A percentile compares a stretch with the other conserved stretches of the same genome.
Conservation (phyloP, 2,329 filamentous ascomycete genomes). For the Colletotrichum godetiae region DNA sequence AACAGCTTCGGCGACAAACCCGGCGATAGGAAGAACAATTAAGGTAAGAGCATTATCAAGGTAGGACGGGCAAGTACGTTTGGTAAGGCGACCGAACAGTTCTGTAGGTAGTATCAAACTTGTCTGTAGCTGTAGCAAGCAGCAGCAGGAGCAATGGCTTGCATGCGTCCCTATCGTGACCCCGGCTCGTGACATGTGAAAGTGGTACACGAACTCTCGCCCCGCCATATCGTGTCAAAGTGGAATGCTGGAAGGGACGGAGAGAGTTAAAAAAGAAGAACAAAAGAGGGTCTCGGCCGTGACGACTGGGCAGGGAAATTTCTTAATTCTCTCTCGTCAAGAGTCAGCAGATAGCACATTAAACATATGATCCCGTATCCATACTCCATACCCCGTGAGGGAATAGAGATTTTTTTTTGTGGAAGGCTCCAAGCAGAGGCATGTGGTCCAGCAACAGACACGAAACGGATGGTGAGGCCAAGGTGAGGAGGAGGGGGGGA, state of each 20-base stretch:
- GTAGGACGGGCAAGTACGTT: neutral
- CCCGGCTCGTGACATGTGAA: slow-evolving; percentile 33
- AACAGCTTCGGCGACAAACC: neutral
- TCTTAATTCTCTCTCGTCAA: neutral
- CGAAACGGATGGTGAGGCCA: neutral
- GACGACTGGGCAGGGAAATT: neutral
- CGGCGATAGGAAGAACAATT: neutral
- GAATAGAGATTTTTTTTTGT: neutral
- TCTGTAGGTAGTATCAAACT: neutral
- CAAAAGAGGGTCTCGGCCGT: neutral
- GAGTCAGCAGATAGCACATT: neutral
- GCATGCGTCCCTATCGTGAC: slow-evolving; percentile 26
- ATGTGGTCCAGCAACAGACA: neutral
- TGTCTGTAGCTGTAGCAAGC: neutral
- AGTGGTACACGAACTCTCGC: slow-evolving; percentile 15
- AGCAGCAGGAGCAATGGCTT: slow-evolving; percentile 2
- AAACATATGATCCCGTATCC: neutral
- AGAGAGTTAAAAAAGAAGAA: neutral
- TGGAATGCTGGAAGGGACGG: neutral
- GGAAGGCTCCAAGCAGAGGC: neutral
- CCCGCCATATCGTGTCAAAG: slow-evolving; percentile 10
- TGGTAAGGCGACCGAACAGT: neutral
- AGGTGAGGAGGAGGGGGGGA: neutral
- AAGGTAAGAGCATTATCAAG: neutral
- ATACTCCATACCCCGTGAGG: neutral